Evolutionary conservation across 441 rosid species (phyloP).

Genomic region (Corymbia calophylla): DNA sequence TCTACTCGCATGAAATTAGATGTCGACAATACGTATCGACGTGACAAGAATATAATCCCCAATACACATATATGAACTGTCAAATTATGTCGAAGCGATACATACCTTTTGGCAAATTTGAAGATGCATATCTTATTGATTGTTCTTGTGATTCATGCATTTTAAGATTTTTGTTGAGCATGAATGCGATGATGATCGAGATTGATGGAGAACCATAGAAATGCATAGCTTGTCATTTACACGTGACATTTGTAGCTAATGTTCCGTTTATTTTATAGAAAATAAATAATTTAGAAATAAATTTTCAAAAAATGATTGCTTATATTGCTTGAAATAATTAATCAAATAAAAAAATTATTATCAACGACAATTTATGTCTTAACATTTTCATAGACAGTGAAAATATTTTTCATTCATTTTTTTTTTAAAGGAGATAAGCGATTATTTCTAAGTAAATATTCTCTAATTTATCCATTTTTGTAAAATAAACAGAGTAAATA

Average conservation of each 20-base stretch:
- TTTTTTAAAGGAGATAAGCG: too few species aligned
- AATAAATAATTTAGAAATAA: not conserved
- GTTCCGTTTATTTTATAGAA: too few species aligned
- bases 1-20: not conserved
- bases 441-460: not conserved
- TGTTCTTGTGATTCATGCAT: not conserved
- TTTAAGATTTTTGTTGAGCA: not conserved
- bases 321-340: not conserved
- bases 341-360: too few species aligned
- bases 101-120: not conserved
- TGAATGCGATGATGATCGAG: not conserved
- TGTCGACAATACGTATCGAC: accelerated
- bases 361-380: too few species aligned
- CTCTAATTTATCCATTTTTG: not conserved
- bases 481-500: not conserved
- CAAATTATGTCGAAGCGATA: not conserved
- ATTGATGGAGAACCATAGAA: not conserved
- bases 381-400: too few species aligned
- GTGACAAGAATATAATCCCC: not conserved
- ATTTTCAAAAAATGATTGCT: not conserved
- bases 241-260: not conserved
- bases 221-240: not conserved
- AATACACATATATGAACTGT: accelerated
- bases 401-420: too few species aligned
- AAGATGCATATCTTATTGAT: not conserved